Evolutionary conservation across 2,329 filamentous ascomycete species (phyloP), one percentile per base, ranked within the genome.

Genomic region (Leptodontidium sp.): DNA sequence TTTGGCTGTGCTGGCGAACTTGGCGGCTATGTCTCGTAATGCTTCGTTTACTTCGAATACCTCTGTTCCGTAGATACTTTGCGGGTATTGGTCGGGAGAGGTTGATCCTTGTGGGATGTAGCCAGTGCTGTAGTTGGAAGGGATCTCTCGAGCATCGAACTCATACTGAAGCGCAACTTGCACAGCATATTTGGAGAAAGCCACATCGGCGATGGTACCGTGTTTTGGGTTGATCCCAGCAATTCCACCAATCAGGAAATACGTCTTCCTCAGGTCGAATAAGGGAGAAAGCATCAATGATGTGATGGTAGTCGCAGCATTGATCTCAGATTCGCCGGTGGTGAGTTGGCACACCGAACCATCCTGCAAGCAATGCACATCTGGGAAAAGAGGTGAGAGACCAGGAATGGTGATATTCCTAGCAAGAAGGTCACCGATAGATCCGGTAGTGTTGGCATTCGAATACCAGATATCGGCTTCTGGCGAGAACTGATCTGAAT

Each of bases 81-180:
- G 78, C 0, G 90, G 90, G 70, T 90, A 90, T 57, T 88, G 78
- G 55, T 84, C 78, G 0, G 90, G 88, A 6, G 77, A 73, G 29
- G 82, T 77, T 26, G 84, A 82, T 17, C 90, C 91, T 74, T 88
- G 89, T 1, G 90, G 86, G 38, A 93, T 83, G 77, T 93, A 93
- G 5, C 91, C 90, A 0, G 90, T 91, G 0, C 84, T 81, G 79
- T 85, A 93, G 77, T 89, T 89, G 1, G 77, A 76, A 0, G 90
- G 89, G 43, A 92, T 86, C 70, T 93, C 90, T 43, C 91, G 86
- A 1, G 86, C 81, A 73, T 93, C 91, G 70, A 94, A 87, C 78
- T 94, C 91, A 72, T 93, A 92, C 78, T 94, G 91, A 64, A 93
- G 82, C 0, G 89, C 91, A 2, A 93, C 90, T 76, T 94, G 92